A percentile compares a stretch with the other conserved stretches of the same genome.
Conservation (phyloP, 1,139 yeast species). For the Geotrichum carabidarum region DNA sequence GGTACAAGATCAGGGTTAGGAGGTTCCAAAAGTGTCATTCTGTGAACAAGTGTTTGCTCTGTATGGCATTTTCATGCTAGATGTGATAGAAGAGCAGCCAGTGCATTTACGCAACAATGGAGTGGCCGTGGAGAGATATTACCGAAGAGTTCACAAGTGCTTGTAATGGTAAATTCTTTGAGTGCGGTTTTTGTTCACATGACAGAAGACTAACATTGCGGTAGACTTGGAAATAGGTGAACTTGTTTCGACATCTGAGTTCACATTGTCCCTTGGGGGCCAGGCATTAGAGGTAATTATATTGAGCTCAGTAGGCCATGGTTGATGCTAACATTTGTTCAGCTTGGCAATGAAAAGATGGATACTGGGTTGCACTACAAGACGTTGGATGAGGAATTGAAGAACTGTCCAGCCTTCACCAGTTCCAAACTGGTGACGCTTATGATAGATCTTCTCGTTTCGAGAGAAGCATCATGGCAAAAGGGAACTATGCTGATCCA, state of each 20-base stretch:
- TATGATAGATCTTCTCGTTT: constrained; percentile 33
- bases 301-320: neutral
- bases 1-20: too few relatives aligned
- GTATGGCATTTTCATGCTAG: too few relatives aligned
- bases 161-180: constrained; percentile 15
- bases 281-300: constrained; percentile 36
- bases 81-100: too few relatives aligned
- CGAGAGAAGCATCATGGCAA: constrained; percentile 40
- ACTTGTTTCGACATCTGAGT: constrained; percentile 30
- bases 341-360: constrained; percentile 38
- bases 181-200: neutral
- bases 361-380: constrained; percentile 39
- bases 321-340: neutral
- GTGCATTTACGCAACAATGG: neutral
- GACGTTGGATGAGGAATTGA: constrained; percentile 29
- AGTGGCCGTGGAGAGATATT: constrained; percentile 22
- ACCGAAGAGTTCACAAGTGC: constrained; percentile 28
- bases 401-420: constrained; percentile 25
- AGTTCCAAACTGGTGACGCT: constrained; percentile 25
- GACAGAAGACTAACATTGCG: neutral
- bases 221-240: constrained; percentile 31
- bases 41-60: too few relatives aligned
- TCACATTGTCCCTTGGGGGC: constrained; percentile 35
- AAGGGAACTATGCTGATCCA: constrained; percentile 37
- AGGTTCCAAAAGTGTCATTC: too few relatives aligned